Evolutionary conservation across 495 filamentous ascomycete genomes (phyloP).

Genomic region (Penicillium herquei): DNA sequence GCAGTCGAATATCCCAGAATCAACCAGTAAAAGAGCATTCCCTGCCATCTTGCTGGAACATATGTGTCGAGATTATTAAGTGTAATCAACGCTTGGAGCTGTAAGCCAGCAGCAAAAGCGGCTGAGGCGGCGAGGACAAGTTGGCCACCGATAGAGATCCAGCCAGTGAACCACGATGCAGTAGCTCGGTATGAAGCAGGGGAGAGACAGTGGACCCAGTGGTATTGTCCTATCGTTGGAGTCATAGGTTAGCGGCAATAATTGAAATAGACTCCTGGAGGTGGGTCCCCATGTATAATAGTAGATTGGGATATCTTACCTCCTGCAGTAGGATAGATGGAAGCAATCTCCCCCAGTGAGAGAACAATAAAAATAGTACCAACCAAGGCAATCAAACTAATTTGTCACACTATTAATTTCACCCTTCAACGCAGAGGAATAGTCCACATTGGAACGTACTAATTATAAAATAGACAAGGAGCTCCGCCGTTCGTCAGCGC

Average conservation of each 20-base stretch:
- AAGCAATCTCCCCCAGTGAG: slow-evolving; percentile 25
- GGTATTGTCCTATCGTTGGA: slow-evolving; percentile 19
- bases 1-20: slow-evolving; percentile 19
- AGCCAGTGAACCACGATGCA: slow-evolving; percentile 26
- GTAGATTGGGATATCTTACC: slow-evolving; percentile 11
- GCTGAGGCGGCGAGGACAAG: slow-evolving; percentile 31
- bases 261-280: too few relatives aligned
- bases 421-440: neutral
- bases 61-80: slow-evolving; percentile 24
- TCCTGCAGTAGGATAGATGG: slow-evolving; percentile 25
- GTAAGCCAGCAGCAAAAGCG: slow-evolving; percentile 23
- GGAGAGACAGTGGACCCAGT: slow-evolving; percentile 25
- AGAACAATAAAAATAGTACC: slow-evolving; percentile 24
- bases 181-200: slow-evolving; percentile 18
- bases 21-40: slow-evolving; percentile 26
- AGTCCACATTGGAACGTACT: slow-evolving; percentile 7
- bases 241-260: neutral
- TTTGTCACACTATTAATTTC: neutral
- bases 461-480: slow-evolving; percentile 35
- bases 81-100: slow-evolving; percentile 24
- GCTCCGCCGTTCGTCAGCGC: slow-evolving; percentile 28
- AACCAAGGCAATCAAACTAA: slow-evolving; percentile 19
- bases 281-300: neutral
- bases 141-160: slow-evolving; percentile 32
- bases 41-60: slow-evolving; percentile 19